Evolutionary conservation across 2,329 filamentous ascomycete species (phyloP).

Genomic region (Colletotrichum lindemuthianum): DNA sequence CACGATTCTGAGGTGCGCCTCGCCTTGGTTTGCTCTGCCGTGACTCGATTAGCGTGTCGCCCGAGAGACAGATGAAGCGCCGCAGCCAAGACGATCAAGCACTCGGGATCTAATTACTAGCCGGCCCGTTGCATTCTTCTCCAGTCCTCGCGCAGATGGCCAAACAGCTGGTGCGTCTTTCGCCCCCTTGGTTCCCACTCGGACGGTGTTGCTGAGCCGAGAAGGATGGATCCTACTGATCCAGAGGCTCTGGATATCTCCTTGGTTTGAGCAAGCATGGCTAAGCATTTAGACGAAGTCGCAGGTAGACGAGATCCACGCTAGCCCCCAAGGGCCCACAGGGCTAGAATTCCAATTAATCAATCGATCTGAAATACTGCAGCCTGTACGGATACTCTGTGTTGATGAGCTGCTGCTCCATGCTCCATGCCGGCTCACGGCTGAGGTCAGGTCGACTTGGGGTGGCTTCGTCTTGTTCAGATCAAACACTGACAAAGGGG

Average conservation of each 20-base stretch:
- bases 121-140: constrained; percentile 25
- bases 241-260: constrained; percentile 10
- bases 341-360: constrained; percentile 5
- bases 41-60: constrained; percentile 1
- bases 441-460: constrained; percentile 4
- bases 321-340: constrained; percentile 2
- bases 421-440: constrained; percentile 15
- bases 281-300: constrained; percentile 35
- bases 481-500: constrained; percentile 26
- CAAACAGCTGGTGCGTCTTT: constrained; percentile 6
- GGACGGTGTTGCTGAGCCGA: constrained; percentile 23
- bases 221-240: background rate
- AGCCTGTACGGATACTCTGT: background rate
- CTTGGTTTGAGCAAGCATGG: constrained; percentile 18
- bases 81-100: constrained; percentile 20
- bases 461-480: constrained; percentile 18
- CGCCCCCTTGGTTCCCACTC: constrained; percentile 17
- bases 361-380: background rate
- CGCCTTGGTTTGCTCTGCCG: background rate
- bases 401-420: background rate
- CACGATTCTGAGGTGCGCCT: background rate
- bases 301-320: constrained; percentile 18
- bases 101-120: constrained; percentile 26
- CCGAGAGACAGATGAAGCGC: background rate
- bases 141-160: constrained; percentile 18